phyloP scores from a whole-genome alignment of 352 stramenopile species.

The Pythium phragmiticola region DNA sequence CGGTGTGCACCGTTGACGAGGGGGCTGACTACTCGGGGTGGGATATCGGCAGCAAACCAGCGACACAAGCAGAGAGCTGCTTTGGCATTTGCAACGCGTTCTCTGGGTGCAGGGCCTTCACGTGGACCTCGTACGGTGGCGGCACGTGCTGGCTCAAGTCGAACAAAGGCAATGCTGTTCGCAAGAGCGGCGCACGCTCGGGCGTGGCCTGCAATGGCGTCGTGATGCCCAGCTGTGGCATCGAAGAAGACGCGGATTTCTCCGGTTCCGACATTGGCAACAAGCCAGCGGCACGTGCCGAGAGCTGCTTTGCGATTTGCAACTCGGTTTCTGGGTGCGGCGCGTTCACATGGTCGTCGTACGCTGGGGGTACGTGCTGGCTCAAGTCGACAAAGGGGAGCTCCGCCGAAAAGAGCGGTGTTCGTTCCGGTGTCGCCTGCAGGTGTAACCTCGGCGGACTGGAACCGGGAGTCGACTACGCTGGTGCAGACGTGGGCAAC shows the following conservation, averaged over 20 bases:
- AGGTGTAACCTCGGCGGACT: conserved; percentile 18
- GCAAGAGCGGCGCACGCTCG: conserved; percentile 8
- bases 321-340: conserved; percentile 3
- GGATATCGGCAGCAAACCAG: conserved; percentile 8
- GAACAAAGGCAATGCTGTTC: not conserved
- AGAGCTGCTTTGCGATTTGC: conserved; percentile 13
- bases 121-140: conserved; percentile 28
- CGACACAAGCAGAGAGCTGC: conserved; percentile 2
- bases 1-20: not conserved
- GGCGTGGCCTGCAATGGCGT: conserved; percentile 2
- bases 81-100: conserved; percentile 2
- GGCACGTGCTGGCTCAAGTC: conserved; percentile 32
- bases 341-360: conserved; percentile 31
- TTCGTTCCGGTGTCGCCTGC: conserved; percentile 13
- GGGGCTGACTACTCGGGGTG: not conserved
- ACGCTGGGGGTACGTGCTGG: conserved; percentile 34
- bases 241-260: conserved; percentile 16
- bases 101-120: conserved; percentile 22
- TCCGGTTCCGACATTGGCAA: conserved; percentile 8
- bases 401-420: not conserved
- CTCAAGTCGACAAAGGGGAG: conserved; percentile 9
- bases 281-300: not conserved
- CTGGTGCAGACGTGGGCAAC: conserved; percentile 22
- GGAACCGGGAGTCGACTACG: conserved; percentile 17
- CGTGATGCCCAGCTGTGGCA: not conserved